Evolutionary conservation across 108 stramenopile species (phyloP).

Genomic region (Nannochloropsis salina): DNA sequence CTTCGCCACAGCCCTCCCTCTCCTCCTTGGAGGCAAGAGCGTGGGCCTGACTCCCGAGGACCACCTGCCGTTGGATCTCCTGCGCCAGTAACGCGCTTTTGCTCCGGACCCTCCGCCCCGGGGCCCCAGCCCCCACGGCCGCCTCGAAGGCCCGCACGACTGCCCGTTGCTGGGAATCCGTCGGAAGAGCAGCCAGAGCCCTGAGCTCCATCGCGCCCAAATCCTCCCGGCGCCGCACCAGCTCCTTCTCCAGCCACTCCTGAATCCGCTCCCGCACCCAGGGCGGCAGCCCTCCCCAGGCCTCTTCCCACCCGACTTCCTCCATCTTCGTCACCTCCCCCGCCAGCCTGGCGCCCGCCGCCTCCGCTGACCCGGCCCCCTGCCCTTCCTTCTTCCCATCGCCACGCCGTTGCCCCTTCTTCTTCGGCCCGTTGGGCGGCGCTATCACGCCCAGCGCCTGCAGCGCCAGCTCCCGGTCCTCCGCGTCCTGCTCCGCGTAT

Average conservation of each 20-base stretch:
- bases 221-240: background rate
- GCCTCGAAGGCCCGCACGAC: background rate
- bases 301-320: background rate
- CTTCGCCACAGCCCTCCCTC: background rate
- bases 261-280: background rate
- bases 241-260: background rate
- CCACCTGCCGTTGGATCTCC: background rate
- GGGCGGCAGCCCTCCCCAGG: background rate
- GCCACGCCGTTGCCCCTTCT: background rate
- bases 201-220: background rate
- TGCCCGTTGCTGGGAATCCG: background rate
- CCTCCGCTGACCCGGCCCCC: background rate
- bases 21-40: background rate
- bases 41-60: background rate
- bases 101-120: background rate
- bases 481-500: slow-evolving; percentile 94
- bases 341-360: background rate
- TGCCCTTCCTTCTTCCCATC: background rate
- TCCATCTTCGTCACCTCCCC: slow-evolving; percentile 21
- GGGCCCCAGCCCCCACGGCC: background rate
- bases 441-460: slow-evolving; percentile 69
- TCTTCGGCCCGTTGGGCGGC: slow-evolving; percentile 28
- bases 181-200: background rate
- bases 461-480: slow-evolving; percentile 83
- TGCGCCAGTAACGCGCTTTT: background rate